Percentiles rank a stretch among this genome's conserved stretches.
These are phyloP conservation scores for Fraxinus velutina DNA, from an alignment of 305 asterid species.

Conservation along the genomic window DNA sequence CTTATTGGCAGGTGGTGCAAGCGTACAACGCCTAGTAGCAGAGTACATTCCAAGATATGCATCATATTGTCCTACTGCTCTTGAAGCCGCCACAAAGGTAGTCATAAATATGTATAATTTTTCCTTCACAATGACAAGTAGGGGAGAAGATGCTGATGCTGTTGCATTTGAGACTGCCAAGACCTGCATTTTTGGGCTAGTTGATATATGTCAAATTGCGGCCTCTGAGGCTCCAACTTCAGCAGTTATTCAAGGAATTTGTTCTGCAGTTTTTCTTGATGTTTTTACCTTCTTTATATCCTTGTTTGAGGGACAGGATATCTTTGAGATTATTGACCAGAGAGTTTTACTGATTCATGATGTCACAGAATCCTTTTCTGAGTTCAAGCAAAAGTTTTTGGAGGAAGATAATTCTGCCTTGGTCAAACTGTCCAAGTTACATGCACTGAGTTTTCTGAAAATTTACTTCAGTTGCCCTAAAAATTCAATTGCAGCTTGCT, in stretches of 20 bases:
- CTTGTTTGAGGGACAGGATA: conserved; percentile 62
- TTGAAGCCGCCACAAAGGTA: conserved; percentile 72
- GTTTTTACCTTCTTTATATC: conserved; percentile 62
- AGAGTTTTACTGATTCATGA: conserved; percentile 37
- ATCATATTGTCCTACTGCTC: conserved; percentile 67
- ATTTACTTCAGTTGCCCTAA: conserved; percentile 65
- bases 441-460: conserved; percentile 61
- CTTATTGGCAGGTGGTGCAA: conserved; percentile 56
- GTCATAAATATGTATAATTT: conserved; percentile 57
- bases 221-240: conserved; percentile 53
- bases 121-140: conserved; percentile 48
- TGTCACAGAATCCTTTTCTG: conserved; percentile 42
- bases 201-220: conserved; percentile 66
- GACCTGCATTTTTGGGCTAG: conserved; percentile 73
- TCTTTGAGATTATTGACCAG: conserved; percentile 64
- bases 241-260: conserved; percentile 51
- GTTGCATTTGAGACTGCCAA: conserved; percentile 75
- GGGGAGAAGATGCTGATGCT: conserved; percentile 66
- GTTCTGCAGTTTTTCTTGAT: conserved; percentile 61
- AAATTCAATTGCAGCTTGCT: conserved; percentile 60
- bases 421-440: conserved; percentile 57
- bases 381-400: conserved; percentile 48
- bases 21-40: conserved; percentile 67
- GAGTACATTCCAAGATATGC: conserved; percentile 74
- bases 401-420: conserved; percentile 51